A percentile compares a stretch with the other conserved stretches of the same genome.
Evolutionary conservation across 371 early-diverging fungal species (phyloP).

Genomic region (Mucor racemosus): DNA sequence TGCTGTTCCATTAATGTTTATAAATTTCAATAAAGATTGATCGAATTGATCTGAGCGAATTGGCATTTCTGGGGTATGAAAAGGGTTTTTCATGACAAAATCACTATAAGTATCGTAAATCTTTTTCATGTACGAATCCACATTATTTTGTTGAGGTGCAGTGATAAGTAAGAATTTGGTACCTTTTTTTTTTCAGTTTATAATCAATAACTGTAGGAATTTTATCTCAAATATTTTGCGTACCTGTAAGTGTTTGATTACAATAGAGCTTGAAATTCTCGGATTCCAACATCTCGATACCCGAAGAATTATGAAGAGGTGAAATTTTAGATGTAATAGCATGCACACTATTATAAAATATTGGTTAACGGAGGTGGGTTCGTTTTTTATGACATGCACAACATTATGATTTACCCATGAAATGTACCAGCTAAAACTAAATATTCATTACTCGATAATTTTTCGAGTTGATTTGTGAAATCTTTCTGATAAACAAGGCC

Average conservation of each 20-base stretch:
- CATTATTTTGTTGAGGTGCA: slow-evolving; percentile 73
- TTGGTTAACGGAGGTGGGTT: too few relatives aligned
- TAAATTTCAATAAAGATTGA: slow-evolving; percentile 73
- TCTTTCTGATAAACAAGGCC: slow-evolving; percentile 94
- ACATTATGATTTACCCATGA: slow-evolving; percentile 72
- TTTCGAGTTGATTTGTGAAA: slow-evolving; percentile 80
- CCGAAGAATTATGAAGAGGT: slow-evolving; percentile 80
- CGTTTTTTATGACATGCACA: too few relatives aligned
- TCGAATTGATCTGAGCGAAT: slow-evolving; percentile 97
- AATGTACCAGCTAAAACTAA: slow-evolving; percentile 97
- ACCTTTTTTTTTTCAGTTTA: slow-evolving; percentile 53
- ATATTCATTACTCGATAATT: slow-evolving; percentile 93
- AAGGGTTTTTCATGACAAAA: slow-evolving; percentile 98
- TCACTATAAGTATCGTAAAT: slow-evolving; percentile 94
- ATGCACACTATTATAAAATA: slow-evolving; percentile 72
- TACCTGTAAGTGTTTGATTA: slow-evolving; percentile 93
- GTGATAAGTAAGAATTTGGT: slow-evolving; percentile 92
- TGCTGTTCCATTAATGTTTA: slow-evolving; percentile 37
- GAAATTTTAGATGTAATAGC: slow-evolving; percentile 95
- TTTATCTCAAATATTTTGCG: background rate
- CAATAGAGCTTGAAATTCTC: slow-evolving; percentile 91
- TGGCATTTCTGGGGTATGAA: slow-evolving; percentile 99
- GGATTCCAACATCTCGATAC: slow-evolving; percentile 91
- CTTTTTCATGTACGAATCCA: slow-evolving; percentile 74
- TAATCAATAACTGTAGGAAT: too few relatives aligned